Conservation (phyloP, 164 flowering plant species). For the Berberis thunbergii region DNA sequence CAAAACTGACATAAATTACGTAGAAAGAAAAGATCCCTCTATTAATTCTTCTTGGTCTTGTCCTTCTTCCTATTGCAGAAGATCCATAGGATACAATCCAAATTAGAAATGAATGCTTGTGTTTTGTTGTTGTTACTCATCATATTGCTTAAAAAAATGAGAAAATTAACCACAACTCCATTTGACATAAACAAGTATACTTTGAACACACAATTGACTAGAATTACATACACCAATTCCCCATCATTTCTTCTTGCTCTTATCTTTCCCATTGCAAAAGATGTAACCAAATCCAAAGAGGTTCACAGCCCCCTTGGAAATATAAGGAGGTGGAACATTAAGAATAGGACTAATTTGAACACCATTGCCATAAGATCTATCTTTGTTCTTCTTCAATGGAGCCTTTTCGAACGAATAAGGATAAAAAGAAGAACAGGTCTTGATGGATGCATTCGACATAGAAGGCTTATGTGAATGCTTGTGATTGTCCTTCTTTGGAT, state of each 20-base stretch:
- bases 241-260: constrained; percentile 45
- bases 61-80: too few species aligned
- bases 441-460: constrained; percentile 2
- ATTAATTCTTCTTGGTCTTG: too few species aligned
- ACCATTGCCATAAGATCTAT: constrained; percentile 34
- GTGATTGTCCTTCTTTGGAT: constrained; percentile 34
- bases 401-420: constrained; percentile 17
- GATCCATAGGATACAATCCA: too few species aligned
- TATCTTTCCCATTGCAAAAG: constrained; percentile 53
- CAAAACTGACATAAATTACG: too few species aligned
- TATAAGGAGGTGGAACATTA: constrained; percentile 55
- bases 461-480: constrained; percentile 28
- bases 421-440: constrained; percentile 7
- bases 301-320: constrained; percentile 39
- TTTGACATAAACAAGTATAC: too few species aligned
- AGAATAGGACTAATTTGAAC: constrained; percentile 52
- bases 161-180: too few species aligned
- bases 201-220: too few species aligned
- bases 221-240: too few species aligned
- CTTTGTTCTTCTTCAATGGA: constrained; percentile 38
- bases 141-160: too few species aligned
- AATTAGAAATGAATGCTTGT: too few species aligned
- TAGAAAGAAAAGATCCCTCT: too few species aligned
- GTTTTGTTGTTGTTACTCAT: too few species aligned
- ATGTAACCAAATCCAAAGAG: constrained; percentile 64